phyloP scores from a whole-genome alignment of 2,329 filamentous ascomycete genomes.

The Exophiala mesophila region DNA sequence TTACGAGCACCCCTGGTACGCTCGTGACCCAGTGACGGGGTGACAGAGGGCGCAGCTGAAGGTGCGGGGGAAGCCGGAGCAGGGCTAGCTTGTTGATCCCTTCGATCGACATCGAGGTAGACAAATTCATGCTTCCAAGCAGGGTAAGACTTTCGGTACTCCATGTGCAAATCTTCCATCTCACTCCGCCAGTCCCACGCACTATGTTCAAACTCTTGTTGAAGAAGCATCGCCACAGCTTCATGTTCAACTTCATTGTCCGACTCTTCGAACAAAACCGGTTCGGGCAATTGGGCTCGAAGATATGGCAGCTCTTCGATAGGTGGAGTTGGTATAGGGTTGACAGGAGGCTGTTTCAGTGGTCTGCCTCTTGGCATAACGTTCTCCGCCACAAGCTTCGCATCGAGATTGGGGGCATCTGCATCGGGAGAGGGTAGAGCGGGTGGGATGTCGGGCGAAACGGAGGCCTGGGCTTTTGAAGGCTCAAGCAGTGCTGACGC shows the following conservation, averaged over 20 bases:
- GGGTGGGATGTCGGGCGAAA: conserved; percentile 25
- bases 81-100: conserved; percentile 34
- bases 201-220: conserved; percentile 35
- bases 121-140: conserved; percentile 41
- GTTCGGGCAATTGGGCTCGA: conserved; percentile 37
- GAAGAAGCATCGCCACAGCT: conserved; percentile 36
- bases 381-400: conserved; percentile 18
- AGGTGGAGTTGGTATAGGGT: conserved; percentile 32
- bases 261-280: conserved; percentile 42
- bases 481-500: conserved; percentile 36
- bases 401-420: conserved; percentile 25
- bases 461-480: conserved; percentile 38
- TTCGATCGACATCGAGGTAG: conserved; percentile 40
- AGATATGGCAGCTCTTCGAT: conserved; percentile 45
- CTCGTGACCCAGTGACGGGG: conserved; percentile 33
- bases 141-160: conserved; percentile 41
- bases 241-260: conserved; percentile 40
- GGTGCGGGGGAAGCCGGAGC: conserved; percentile 33
- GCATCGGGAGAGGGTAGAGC: conserved; percentile 24
- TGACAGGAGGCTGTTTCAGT: conserved; percentile 23
- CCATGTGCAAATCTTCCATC: conserved; percentile 37
- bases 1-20: conserved; percentile 43
- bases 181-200: conserved; percentile 36
- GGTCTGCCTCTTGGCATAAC: conserved; percentile 22
- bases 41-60: conserved; percentile 25